Conservation (phyloP, 2,329 filamentous ascomycete genomes). For the Aulographum hederae region DNA sequence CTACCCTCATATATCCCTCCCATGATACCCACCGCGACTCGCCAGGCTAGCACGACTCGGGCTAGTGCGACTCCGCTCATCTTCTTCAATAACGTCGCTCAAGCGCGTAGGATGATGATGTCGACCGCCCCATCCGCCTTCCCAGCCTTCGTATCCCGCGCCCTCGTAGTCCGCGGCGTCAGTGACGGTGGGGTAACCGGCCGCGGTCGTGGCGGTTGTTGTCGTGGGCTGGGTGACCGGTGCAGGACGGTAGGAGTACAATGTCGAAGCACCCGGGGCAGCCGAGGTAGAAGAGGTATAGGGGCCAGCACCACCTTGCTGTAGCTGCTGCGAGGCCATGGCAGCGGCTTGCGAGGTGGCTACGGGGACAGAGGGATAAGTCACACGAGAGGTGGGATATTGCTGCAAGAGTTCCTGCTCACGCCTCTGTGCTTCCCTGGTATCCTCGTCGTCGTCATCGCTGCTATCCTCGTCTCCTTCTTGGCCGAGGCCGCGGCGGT, state of each 20-base stretch:
- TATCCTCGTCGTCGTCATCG: constrained; percentile 4
- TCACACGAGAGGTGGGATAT: not conserved
- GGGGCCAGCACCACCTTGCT: not conserved
- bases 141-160: constrained; percentile 45
- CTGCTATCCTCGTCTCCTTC: constrained; percentile 1
- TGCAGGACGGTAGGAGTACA: constrained; percentile 1
- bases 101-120: constrained; percentile 79
- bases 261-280: not conserved
- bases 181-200: constrained; percentile 28
- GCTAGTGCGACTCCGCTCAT: constrained; percentile 29
- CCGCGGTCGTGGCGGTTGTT: constrained; percentile 13
- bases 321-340: constrained; percentile 1
- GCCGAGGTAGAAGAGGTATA: no score
- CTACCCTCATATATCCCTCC: no score
- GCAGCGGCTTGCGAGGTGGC: constrained; percentile 1
- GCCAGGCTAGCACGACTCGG: no score
- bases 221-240: constrained; percentile 9
- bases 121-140: constrained; percentile 42
- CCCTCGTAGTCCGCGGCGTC: constrained; percentile 36
- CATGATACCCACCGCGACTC: no score
- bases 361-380: not conserved
- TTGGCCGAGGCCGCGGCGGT: constrained; percentile 22
- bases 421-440: not conserved
- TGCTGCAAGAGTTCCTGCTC: constrained; percentile 1
- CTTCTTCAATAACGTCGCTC: constrained; percentile 72